These are phyloP conservation scores for Trichoderma virens DNA, from an alignment of 495 filamentous ascomycete genomes.

Conservation along the genomic window DNA sequence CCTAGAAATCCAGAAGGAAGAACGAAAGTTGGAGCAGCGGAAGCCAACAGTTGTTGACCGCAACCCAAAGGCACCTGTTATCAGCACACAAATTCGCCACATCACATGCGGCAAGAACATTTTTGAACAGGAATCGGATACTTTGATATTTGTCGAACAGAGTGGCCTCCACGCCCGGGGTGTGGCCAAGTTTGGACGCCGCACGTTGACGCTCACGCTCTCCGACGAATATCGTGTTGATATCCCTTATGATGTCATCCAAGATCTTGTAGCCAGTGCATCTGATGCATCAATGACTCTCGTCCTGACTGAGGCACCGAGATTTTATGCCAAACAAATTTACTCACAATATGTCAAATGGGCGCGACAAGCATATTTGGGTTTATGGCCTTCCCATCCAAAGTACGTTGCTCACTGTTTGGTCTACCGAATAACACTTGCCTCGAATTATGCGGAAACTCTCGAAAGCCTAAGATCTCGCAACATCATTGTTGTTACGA, in stretches of 20 bases:
- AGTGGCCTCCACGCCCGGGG: background rate
- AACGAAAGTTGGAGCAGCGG: background rate
- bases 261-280: background rate
- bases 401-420: constrained; percentile 6
- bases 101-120: constrained; percentile 11
- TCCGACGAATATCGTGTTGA: background rate
- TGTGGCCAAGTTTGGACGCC: background rate
- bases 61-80: background rate
- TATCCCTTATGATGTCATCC: constrained; percentile 2
- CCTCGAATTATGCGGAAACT: background rate
- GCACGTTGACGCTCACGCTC: background rate
- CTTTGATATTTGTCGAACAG: constrained; percentile 1
- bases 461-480: background rate
- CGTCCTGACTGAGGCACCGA: constrained; percentile 6
- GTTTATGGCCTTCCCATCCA: background rate
- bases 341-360: background rate
- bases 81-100: background rate
- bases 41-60: background rate
- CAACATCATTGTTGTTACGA: background rate
- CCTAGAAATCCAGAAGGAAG: background rate
- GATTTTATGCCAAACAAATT: background rate
- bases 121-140: background rate
- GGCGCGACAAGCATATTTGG: background rate
- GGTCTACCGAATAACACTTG: constrained; percentile 2
- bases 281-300: background rate